Evolutionary conservation across 169 alveolate genomes (phyloP).

Genomic region (Plasmodium vinckei): DNA sequence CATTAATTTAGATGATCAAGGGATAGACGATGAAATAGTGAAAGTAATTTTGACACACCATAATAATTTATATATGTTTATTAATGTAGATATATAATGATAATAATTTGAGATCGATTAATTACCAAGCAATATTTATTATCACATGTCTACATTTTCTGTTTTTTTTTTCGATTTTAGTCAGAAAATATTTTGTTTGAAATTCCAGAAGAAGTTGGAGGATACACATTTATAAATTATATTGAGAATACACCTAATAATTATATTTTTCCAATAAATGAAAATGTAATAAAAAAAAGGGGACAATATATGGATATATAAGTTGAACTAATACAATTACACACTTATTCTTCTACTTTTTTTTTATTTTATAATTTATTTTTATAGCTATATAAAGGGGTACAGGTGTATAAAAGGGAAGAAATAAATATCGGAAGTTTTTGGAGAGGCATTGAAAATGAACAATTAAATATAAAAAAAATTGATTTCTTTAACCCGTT

Average conservation of each 20-base stretch:
- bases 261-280: constrained; percentile 48
- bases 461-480: constrained; percentile 16
- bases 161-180: constrained; percentile 7
- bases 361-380: not conserved
- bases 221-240: constrained; percentile 64
- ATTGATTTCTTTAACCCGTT: constrained; percentile 43
- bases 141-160: not conserved
- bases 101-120: too few relatives aligned
- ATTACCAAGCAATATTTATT: not conserved
- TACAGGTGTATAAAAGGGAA: constrained; percentile 57
- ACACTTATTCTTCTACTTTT: not conserved
- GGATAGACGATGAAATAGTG: constrained; percentile 35
- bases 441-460: constrained; percentile 36
- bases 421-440: constrained; percentile 39
- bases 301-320: not conserved
- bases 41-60: constrained; percentile 13
- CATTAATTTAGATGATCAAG: constrained; percentile 47
- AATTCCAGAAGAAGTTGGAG: constrained; percentile 56
- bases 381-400: constrained; percentile 40
- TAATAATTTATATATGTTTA: too few relatives aligned
- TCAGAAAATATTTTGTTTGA: constrained; percentile 40
- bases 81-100: too few relatives aligned
- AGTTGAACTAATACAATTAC: not conserved
- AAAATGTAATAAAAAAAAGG: constrained; percentile 22
- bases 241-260: constrained; percentile 48